A percentile compares a stretch with the other conserved stretches of the same genome.
phyloP scores from a whole-genome alignment of 345 rosid species.

The Turnera subulata region DNA sequence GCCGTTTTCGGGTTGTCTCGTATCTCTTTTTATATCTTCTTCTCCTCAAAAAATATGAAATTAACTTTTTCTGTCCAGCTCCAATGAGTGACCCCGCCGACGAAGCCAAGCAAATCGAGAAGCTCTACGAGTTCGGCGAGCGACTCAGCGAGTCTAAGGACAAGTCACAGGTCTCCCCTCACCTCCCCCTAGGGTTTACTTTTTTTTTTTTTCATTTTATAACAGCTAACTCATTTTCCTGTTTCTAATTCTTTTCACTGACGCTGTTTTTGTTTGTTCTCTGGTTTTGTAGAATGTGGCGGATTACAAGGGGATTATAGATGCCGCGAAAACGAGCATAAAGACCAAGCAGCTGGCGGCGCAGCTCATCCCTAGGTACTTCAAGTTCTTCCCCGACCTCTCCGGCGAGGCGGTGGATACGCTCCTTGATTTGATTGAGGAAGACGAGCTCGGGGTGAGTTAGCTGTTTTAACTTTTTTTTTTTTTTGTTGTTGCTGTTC shows the following conservation, averaged over 20 bases:
- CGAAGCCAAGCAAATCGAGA: constrained; percentile 77
- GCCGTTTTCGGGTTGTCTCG: not conserved
- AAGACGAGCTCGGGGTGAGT: constrained; percentile 87
- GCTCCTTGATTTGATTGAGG: constrained; percentile 86
- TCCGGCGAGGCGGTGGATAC: constrained; percentile 62
- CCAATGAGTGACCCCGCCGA: constrained; percentile 65
- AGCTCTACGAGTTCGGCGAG: constrained; percentile 96
- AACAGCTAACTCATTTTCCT: not conserved
- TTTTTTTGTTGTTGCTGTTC: not conserved
- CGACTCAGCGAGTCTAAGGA: constrained; percentile 91
- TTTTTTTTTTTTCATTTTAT: not conserved
- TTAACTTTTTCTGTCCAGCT: not conserved
- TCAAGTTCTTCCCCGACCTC: constrained; percentile 89
- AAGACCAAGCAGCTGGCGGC: constrained; percentile 96
- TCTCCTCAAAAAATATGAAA: not conserved
- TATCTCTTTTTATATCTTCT: not conserved
- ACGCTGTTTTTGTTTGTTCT: too few relatives aligned
- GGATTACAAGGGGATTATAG: constrained; percentile 86
- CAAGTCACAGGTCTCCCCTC: constrained; percentile 67
- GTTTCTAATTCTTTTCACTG: too few relatives aligned
- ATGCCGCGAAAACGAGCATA: constrained; percentile 62
- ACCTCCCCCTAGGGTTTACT: constrained; percentile 20
- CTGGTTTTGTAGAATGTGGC: constrained; percentile 62
- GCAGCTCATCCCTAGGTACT: constrained; percentile 96
- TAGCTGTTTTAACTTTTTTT: too few relatives aligned